Evolutionary conservation across 805 yeast species (phyloP).

Genomic region (Wickerhamomyces tratensis): DNA sequence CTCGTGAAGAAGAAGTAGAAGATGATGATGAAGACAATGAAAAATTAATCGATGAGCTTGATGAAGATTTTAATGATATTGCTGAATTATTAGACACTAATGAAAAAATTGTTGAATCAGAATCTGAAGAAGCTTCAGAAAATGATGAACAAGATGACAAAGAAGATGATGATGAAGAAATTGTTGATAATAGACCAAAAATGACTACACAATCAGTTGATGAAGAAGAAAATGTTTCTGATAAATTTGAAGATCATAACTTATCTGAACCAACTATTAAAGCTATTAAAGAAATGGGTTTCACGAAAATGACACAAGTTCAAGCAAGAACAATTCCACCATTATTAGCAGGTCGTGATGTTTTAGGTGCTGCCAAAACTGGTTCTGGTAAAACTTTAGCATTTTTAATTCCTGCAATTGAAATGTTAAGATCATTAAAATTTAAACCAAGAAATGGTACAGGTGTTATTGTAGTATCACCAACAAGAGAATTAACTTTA

Average conservation of each 20-base stretch:
- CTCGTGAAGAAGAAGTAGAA: slow-evolving; percentile 19
- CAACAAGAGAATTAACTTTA: slow-evolving; percentile 95
- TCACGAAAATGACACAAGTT: slow-evolving; percentile 84
- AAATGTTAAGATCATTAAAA: slow-evolving; percentile 77
- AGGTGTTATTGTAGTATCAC: slow-evolving; percentile 91
- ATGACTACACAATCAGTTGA: slow-evolving; percentile 7
- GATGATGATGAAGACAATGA: slow-evolving; percentile 27
- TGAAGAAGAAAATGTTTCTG: slow-evolving; percentile 13
- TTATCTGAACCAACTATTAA: slow-evolving; percentile 75
- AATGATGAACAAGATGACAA: slow-evolving; percentile 12
- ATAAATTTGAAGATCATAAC: slow-evolving; percentile 38
- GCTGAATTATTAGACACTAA: slow-evolving; percentile 43
- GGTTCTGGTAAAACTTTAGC: slow-evolving; percentile 99
- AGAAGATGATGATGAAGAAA: slow-evolving; percentile 9
- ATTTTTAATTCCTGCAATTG: slow-evolving; percentile 91
- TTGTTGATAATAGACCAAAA: slow-evolving; percentile 10
- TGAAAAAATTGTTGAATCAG: slow-evolving; percentile 12
- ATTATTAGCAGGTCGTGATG: slow-evolving; percentile 91
- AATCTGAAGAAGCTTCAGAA: slow-evolving; percentile 11
- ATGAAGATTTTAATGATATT: slow-evolving; percentile 48
- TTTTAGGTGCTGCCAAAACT: slow-evolving; percentile 98
- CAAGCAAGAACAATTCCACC: slow-evolving; percentile 97
- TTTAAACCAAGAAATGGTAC: slow-evolving; percentile 98
- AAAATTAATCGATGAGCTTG: slow-evolving; percentile 41
- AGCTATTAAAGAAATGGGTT: slow-evolving; percentile 85